A percentile compares a stretch with the other conserved stretches of the same genome.
Evolutionary conservation across 257 asterid species (phyloP).

Genomic region (Solanum chiquidenum): DNA sequence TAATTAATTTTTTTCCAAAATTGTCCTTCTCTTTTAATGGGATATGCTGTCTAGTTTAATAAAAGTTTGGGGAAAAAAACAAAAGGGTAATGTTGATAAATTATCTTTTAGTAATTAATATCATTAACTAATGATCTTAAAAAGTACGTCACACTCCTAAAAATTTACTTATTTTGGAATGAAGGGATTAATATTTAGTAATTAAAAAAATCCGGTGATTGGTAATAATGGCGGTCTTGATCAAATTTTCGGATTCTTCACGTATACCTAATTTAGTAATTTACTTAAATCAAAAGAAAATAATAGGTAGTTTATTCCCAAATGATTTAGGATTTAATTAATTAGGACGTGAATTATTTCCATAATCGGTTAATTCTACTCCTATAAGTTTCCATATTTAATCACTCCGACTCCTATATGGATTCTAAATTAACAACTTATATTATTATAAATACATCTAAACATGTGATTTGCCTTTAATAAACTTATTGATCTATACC

Average conservation of each 20-base stretch:
- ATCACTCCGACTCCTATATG: not conserved
- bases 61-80: not conserved
- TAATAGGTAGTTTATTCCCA: not conserved
- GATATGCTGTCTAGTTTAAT: not conserved
- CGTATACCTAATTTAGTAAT: not conserved
- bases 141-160: not conserved
- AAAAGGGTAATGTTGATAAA: not conserved
- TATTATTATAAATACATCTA: not conserved
- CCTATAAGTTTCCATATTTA: not conserved
- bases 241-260: not conserved
- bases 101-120: not conserved
- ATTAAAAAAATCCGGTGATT: not conserved
- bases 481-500: not conserved
- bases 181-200: not conserved
- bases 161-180: not conserved
- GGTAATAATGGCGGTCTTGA: not conserved
- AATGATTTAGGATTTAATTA: not conserved
- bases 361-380: not conserved
- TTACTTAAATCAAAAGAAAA: not conserved
- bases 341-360: not conserved
- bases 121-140: not conserved
- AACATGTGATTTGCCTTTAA: not conserved
- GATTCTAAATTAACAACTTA: not conserved
- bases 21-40: not conserved
- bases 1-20: not conserved